Evolutionary conservation across 306 rosid species (phyloP), one percentile per base, ranked within the genome.

Genomic region (Cajanus cajan): DNA sequence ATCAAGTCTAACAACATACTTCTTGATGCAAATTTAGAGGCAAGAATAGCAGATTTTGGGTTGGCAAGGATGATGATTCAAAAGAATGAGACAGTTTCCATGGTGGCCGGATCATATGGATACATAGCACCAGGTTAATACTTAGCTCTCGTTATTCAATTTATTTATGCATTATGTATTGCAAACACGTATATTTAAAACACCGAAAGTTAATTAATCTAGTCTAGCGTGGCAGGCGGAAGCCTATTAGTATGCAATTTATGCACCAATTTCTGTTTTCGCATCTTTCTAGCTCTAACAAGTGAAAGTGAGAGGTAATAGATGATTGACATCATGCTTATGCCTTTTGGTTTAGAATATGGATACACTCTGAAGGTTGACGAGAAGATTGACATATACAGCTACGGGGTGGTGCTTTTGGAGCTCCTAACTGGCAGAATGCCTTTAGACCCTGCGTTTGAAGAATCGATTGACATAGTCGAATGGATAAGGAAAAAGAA

Each of bases 41-140:
- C 96, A 4, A 85, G 94, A 82, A 86, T 93, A 36, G 97, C 96
- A 4, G 99, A 96, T 85, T 96, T 93, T n/a, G 98, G 98, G 61
- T 84, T 93, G 86, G 99, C 98, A 0, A 91, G 86, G 75, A 92
- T 86, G 90, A 90, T 96, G 91, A 80, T 86, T 67, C 93, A 86
- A 1, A 91, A 90, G 87, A 87, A 89, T 19, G 96, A 89, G 85
- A 90, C 98, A 12, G 94, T 96, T 79, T 90, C 99, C 4, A 86
- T 78, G 77, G 95, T 96, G 50, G 97, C 93, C 0, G 99, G 99
- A 78, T 93, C 98, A 55, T 96, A 92, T 3, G 99, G 99, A 68
- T 96, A 96, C 33, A 96, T 96, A 5, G 98, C 99, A 31, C 99
- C 98, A 16, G 99, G 99, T 95, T 59, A 80, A 94, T 91, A 31